phyloP scores from a whole-genome alignment of 163 green algal genomes.

The Scenedesmus sp. region DNA sequence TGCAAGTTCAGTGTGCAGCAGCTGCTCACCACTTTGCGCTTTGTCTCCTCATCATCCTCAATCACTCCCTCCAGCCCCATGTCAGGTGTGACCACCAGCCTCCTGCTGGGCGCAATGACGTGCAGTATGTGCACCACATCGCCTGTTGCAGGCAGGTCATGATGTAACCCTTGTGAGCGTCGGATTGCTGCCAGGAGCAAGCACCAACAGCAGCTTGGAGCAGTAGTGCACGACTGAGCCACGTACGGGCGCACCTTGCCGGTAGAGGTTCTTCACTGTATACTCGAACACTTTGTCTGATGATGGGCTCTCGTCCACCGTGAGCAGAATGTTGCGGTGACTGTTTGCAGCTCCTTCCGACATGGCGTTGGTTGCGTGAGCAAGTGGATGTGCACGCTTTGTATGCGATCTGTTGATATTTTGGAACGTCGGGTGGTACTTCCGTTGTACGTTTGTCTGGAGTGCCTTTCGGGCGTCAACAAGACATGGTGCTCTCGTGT shows the following conservation, averaged over 20 bases:
- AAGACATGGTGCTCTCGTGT: not conserved
- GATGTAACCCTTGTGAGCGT: not conserved
- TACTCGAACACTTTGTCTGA: constrained; percentile 40
- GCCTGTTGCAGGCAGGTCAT: not conserved
- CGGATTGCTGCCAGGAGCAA: not conserved
- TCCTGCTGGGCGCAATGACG: constrained; percentile 40
- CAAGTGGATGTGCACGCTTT: constrained; percentile 49
- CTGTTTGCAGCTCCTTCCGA: constrained; percentile 49
- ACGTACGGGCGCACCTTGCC: not conserved
- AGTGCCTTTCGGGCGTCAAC: not conserved
- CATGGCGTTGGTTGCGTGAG: constrained; percentile 50
- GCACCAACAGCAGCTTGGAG: not conserved
- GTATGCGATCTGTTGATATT: not conserved
- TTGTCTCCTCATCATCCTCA: constrained; percentile 53
- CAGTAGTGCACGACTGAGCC: not conserved
- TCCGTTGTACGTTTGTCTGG: not conserved
- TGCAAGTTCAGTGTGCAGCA: not conserved
- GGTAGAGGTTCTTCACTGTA: constrained; percentile 26
- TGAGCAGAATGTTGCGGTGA: constrained; percentile 46
- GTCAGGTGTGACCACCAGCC: constrained; percentile 46
- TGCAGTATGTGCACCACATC: constrained; percentile 46
- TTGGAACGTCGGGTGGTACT: too few species aligned
- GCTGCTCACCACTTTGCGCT: constrained; percentile 39
- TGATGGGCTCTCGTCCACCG: constrained; percentile 27
- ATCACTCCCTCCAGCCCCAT: constrained; percentile 50